Percentiles rank a stretch among this genome's conserved stretches.
Conservation (phyloP, 2,329 filamentous ascomycete species). For the Sarocladiaceae sp. region DNA sequence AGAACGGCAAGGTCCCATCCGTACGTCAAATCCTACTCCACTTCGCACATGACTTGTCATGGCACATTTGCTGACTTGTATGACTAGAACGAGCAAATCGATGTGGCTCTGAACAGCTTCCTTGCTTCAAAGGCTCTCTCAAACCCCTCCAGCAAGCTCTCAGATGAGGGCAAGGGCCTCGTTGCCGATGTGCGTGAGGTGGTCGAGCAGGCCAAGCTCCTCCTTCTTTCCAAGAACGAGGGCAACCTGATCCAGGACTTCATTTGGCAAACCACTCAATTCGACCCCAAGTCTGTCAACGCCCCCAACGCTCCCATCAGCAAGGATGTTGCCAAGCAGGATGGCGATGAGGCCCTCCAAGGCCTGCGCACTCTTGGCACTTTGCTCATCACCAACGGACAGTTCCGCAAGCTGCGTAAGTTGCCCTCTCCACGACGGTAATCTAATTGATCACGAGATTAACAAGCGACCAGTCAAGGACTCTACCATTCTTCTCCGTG, state of each 20-base stretch:
- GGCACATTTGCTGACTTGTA: neutral
- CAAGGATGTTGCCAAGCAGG: constrained; percentile 72
- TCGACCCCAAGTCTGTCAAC: constrained; percentile 56
- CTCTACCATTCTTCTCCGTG: constrained; percentile 71
- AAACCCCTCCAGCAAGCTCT: constrained; percentile 69
- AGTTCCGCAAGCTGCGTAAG: constrained; percentile 85
- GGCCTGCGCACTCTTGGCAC: constrained; percentile 84
- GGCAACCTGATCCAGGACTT: constrained; percentile 94
- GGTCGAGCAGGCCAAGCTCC: constrained; percentile 74
- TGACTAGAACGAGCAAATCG: constrained; percentile 82
- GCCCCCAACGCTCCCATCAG: constrained; percentile 61
- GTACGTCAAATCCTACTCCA: constrained; percentile 40
- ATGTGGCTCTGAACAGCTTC: constrained; percentile 86
- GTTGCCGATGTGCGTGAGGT: constrained; percentile 73
- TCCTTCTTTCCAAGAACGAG: constrained; percentile 89
- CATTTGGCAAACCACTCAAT: constrained; percentile 84
- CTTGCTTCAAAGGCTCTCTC: constrained; percentile 64
- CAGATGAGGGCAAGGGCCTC: constrained; percentile 72
- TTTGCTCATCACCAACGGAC: constrained; percentile 88
- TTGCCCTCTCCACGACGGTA: too few relatives aligned
- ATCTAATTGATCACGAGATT: neutral
- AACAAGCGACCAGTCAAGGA: constrained; percentile 55
- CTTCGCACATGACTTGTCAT: neutral
- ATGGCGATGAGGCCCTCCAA: constrained; percentile 76
- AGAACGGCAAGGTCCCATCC: constrained; percentile 84